These are phyloP conservation scores for Fusarium irregulare DNA, from an alignment of 2,329 filamentous ascomycete genomes.

Conservation along the genomic window DNA sequence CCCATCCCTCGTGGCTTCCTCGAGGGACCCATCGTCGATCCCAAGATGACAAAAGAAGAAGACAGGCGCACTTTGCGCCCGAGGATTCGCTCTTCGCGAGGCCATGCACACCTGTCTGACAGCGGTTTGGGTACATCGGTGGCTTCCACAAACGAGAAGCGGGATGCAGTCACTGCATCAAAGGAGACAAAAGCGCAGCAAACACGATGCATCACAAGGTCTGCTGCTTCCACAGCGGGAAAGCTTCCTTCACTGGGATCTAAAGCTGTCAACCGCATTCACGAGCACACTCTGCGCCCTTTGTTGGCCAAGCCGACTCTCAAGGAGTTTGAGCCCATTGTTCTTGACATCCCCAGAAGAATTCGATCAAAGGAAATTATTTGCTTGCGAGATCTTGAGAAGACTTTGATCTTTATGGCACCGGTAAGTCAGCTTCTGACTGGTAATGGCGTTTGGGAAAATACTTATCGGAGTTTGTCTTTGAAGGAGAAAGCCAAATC, in stretches of 20 bases:
- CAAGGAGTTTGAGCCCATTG: constrained; percentile 83
- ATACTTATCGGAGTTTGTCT: constrained; percentile 76
- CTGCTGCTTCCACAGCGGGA: constrained; percentile 61
- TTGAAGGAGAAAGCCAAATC: constrained; percentile 82
- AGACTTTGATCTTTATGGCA: constrained; percentile 89
- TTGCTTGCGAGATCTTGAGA: constrained; percentile 93
- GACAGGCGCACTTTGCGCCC: constrained; percentile 65
- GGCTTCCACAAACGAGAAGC: constrained; percentile 67
- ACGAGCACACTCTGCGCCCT: constrained; percentile 81
- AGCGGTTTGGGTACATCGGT: constrained; percentile 90
- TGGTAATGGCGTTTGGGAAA: constrained; percentile 68
- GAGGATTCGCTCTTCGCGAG: constrained; percentile 67
- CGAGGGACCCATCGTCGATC: constrained; percentile 64
- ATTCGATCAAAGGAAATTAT: constrained; percentile 88
- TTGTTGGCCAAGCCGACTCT: constrained; percentile 78
- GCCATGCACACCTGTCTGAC: constrained; percentile 77
- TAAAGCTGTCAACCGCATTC: constrained; percentile 80
- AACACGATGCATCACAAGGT: constrained; percentile 67
- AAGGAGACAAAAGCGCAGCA: constrained; percentile 55
- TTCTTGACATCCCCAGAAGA: constrained; percentile 80
- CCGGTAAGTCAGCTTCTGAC: constrained; percentile 82
- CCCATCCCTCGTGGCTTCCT: constrained; percentile 71
- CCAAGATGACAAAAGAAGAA: constrained; percentile 58
- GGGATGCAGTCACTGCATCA: constrained; percentile 54
- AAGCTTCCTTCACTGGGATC: constrained; percentile 72